phyloP scores from a whole-genome alignment of 306 rosid genomes.

The Quercus agrifolia region DNA sequence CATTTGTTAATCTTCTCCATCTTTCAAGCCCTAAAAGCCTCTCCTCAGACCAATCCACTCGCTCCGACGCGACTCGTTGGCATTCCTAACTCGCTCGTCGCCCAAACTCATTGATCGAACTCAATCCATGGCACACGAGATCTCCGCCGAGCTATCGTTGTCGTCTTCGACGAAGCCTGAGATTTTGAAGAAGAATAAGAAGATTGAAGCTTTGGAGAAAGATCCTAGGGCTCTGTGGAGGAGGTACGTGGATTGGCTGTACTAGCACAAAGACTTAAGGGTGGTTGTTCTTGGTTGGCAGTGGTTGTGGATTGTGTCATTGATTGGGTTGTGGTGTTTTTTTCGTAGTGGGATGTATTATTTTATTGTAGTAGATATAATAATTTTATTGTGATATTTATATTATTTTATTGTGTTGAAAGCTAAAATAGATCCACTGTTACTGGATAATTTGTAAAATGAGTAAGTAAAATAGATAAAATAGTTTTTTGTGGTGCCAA shows the following conservation, averaged over 20 bases:
- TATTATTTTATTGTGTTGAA: too few relatives aligned
- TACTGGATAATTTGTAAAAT: too few relatives aligned
- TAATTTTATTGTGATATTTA: too few relatives aligned
- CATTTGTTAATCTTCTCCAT: slow-evolving; percentile 62
- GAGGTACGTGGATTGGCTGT: slow-evolving; percentile 79
- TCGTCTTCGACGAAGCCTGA: too few relatives aligned
- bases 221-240: slow-evolving; percentile 72
- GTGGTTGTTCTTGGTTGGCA: too few relatives aligned
- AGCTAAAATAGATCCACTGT: too few relatives aligned
- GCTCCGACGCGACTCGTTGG: slow-evolving; percentile 22
- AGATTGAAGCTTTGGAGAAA: slow-evolving; percentile 48
- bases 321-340: too few relatives aligned
- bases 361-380: too few relatives aligned
- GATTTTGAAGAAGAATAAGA: background rate
- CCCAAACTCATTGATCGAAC: slow-evolving; percentile 26
- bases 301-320: too few relatives aligned
- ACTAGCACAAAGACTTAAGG: slow-evolving; percentile 36
- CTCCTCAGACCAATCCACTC: slow-evolving; percentile 12
- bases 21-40: slow-evolving; percentile 44
- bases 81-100: slow-evolving; percentile 25
- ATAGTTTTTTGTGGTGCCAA: too few relatives aligned
- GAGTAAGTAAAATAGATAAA: too few relatives aligned
- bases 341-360: too few relatives aligned
- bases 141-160: slow-evolving; percentile 38
- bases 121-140: slow-evolving; percentile 62